Base-by-base conservation (phyloP, 176 grass and related monocot genomes). In the Carex parvula region DNA sequence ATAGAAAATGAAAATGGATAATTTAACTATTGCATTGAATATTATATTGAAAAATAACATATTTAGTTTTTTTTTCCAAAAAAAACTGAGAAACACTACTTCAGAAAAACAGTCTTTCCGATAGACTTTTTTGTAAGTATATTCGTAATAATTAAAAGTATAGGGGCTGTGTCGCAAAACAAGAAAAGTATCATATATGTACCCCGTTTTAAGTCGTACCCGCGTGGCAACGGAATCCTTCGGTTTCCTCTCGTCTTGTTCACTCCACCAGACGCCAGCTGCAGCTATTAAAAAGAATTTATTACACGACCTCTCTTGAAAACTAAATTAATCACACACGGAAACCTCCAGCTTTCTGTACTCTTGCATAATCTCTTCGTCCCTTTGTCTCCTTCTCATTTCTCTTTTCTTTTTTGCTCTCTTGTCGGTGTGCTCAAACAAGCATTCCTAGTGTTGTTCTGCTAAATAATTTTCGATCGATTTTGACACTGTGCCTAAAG, bases 241-340 rank as follows among this genome's bases (percentile, higher is more conserved):
- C 16, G 15, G 37, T 67, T 68, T 14, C 62, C 62, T 50, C 48
- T 83, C 80, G 80, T 67, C 39, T 50, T 50, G 61, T 46, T 64
- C 61, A 80, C 78, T 30, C 80, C 5, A 53, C 80, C 60, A 69
- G 81, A 83, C 58, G 61, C 81, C 81, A 83, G 80, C 80, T 83
- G 80, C 80, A 66, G 6, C 61, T 54, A 83, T 83, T 83, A 83
- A 83, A 50, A 67, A 16, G 1, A 67, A 83, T 83, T 83, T 81
- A 81, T 81, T 81, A 15, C 57, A 41, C 57, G 9, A 56, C 73
- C 78, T 39, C 59, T 59, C 79, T 41, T 41, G 4, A 83, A 61
- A 56, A 37, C 2, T 20, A 35, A 80, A 82, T 53, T 82, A 52
- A 82, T 82, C 30, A 66, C 42, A 50, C 21, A 82, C 30, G 62